Base-by-base conservation (phyloP, 1,284 basidiomycete species). In the Flammula alnicola region DNA sequence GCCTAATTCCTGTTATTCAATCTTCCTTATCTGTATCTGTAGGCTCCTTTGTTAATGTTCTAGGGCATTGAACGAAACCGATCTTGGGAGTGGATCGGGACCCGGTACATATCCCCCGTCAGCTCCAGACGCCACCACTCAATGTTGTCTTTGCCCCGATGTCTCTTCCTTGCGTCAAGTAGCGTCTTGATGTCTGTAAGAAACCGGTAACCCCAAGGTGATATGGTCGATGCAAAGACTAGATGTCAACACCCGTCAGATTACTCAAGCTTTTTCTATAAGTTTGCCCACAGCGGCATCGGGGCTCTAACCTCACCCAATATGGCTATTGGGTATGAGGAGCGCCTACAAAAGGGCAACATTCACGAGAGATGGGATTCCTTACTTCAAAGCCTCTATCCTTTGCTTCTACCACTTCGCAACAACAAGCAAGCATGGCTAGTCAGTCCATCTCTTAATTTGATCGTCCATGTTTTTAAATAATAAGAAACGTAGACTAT, bases 401-500 rank as follows among this genome's bases (percentile, higher is more conserved):
- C 19, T 16, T 14, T 30, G 14, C 19, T 22, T 10, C 11, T 16
- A 11, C 17, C 19, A 8, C 10, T 19, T 38, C 4, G n/a, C 30
- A 48, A 14, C 14, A 20, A 23, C n/a, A 26, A 17, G 5, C 36
- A 39, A 39, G 37, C 10, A 51, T 41, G 50, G 30, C 50, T n/a
- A 43, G 40, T 43, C 31, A 37, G 38, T 52, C 22, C 10, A n/a
- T 42, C 14, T 12, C 17, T 35, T 31, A 23, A 11, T 45, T 33
- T 49, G 17, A 23, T 47, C 32, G 36, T 44, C 29, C n/a, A 23
- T 29, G 25, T 23, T 14, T 20, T 27, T 25, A 30, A 23, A 38
- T 16, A 14, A 25, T 5, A 16, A 35, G 41, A 3, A n/a, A n/a
- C n/a, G n/a, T 54, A 79, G 78, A 63, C 51, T 69, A 69, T 55